Base-by-base conservation (phyloP, 2,329 filamentous ascomycete genomes). In the Talaromyces piceae region DNA sequence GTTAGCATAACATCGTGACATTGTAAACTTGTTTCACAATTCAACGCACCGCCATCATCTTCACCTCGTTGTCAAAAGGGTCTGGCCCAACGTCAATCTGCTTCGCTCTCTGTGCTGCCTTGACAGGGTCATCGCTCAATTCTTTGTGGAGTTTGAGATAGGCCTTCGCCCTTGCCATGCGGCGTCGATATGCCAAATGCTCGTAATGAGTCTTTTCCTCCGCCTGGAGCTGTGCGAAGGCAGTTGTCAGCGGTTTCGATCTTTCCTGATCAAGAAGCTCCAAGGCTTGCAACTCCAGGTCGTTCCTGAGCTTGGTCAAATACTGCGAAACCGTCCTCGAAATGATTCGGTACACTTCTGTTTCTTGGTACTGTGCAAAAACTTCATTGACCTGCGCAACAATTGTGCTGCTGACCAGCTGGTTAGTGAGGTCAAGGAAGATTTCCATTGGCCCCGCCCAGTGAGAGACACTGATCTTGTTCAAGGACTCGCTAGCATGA, bases 401-500 rank as follows among this genome's bases (percentile, higher is more conserved):
- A 2, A 74, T 48, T 39, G 66, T 65, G 0, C 54, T 48, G 22
- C 60, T 51, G 1, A 71, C 66, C 7, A 67, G 56, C 3, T 50
- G 47, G 46, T 68, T 61, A 0, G 65, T 65, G 0, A 58, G 56
- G 1, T 45, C 39, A 1, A 74, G 54, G 25, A 75, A 73, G 0
- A 54, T 69, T 0, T 73, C 61, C 44, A 83, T 71, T 0, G 82
- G 81, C 0, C 60, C 59, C 1, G 73, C 61, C 85, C 85, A 88
- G 1, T 79, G 76, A 6, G 64, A 61, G 1, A 87, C 77, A 0
- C 78, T 77, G n/a, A 78, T 67, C 13, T 74, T 69, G 43, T 79
- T 81, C 13, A 87, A 70, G 0, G 73, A 72, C 25, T 82, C 77
- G 20, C 83, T 81, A 0, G 85, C 81, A 31, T 80, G 77, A 0